Evolutionary conservation across 495 filamentous ascomycete species (phyloP), one percentile per base, ranked within the genome.

Genomic region (Antarctomyces pellizariae): DNA sequence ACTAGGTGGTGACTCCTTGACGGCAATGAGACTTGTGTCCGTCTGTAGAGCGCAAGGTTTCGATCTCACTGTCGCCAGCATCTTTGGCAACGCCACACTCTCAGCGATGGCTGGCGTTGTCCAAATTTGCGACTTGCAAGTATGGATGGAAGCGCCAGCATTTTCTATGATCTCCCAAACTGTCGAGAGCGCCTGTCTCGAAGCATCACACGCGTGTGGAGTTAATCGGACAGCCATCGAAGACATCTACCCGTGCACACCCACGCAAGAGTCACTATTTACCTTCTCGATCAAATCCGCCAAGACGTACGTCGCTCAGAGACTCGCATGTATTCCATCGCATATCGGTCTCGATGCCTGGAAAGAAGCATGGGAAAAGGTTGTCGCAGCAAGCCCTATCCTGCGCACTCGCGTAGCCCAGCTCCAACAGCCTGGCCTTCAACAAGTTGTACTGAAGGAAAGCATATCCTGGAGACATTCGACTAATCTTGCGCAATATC

Each of bases 191-290:
- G 47, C 43, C 11, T 42, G 38, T 12, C 5, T 31, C 0, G 50
- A 53, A 22, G 19, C 19, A 11, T 22, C 19, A 7, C 7, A 22
- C 7, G 19, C 7, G 19, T 22, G 19, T 22, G 19, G 7, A 7
- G 19, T 22, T 22, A 11, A 22, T 11, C 7, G 11, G 11, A 53
- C 53, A 3, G 58, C 56, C 16, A 48, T 71, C 11, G 55, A 62
- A 20, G 65, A 77, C 39, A 39, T 67, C 0, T 76, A 74, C 28
- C 68, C 70, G 3, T 74, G 68, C 49, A 71, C 64, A 6, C 56
- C 71, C 8, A 48, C 75, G 1, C 72, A 78, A 39, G 71, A 74
- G n/a, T n/a, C n/a, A n/a, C n/a, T n/a, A n/a, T n/a, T n/a, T n/a
- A n/a, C n/a, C n/a, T n/a, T n/a, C n/a, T n/a, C n/a, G n/a, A n/a